Conservation (phyloP, 1,139 yeast species). For the Candida freyschussii region DNA sequence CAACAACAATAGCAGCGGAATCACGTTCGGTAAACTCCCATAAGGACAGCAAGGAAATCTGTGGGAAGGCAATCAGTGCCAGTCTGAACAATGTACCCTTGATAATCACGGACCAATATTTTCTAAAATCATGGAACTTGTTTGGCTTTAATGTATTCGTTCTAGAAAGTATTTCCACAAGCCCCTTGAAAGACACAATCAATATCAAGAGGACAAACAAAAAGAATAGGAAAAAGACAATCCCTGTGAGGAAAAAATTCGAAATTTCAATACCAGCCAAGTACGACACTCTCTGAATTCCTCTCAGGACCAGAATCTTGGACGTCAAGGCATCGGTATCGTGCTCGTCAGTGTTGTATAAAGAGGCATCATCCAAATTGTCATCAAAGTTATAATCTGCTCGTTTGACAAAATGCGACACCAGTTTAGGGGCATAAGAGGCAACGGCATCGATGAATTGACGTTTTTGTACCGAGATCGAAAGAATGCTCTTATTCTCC, state of each 20-base stretch:
- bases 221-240: conserved; percentile 76
- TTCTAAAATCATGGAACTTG: conserved; percentile 72
- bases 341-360: conserved; percentile 73
- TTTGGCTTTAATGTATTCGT: conserved; percentile 54
- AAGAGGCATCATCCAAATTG: conserved; percentile 40
- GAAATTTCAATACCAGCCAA: conserved; percentile 83
- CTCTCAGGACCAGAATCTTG: conserved; percentile 77
- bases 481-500: conserved; percentile 45
- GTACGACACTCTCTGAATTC: conserved; percentile 87
- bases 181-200: conserved; percentile 65
- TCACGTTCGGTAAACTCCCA: conserved; percentile 88
- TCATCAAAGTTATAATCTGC: conserved; percentile 44
- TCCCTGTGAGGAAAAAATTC: conserved; percentile 78
- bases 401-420: conserved; percentile 19
- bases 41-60: conserved; percentile 70
- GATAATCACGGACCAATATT: conserved; percentile 72
- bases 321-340: conserved; percentile 41
- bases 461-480: conserved; percentile 77
- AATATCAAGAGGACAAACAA: conserved; percentile 65
- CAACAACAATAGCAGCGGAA: conserved; percentile 76
- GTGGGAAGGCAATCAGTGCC: conserved; percentile 79
- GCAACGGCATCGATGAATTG: conserved; percentile 15
- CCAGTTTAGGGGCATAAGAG: conserved; percentile 11
- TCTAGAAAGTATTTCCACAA: conserved; percentile 65
- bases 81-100: conserved; percentile 88